phyloP scores from a whole-genome alignment of 768 basidiomycete genomes.

The Boletus pseudo-olivaceus region DNA sequence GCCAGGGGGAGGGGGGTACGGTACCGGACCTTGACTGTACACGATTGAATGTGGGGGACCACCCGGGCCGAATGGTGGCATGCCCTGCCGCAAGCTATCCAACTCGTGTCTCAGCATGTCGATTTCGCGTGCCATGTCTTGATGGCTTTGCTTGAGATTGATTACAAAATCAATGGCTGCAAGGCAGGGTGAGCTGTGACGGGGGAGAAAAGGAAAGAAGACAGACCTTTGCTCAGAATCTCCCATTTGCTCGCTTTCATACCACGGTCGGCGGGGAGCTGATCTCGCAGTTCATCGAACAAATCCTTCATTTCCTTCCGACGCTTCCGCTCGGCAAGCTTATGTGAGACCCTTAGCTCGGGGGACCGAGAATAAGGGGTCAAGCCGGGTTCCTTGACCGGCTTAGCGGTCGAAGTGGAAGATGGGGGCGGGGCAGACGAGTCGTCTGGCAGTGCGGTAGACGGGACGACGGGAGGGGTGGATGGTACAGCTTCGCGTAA shows the following conservation, averaged over 20 bases:
- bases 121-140: constrained; percentile 75
- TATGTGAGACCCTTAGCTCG: constrained; percentile 92
- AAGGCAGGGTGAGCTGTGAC: constrained; percentile 3
- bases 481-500: constrained; percentile 40
- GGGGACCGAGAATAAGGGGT: constrained; percentile 96
- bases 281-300: constrained; percentile 93
- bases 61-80: constrained; percentile 47
- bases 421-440: constrained; percentile 35
- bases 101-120: constrained; percentile 77
- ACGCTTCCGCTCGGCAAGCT: constrained; percentile 93
- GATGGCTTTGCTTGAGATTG: constrained; percentile 71
- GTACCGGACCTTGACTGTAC: constrained; percentile 49
- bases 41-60: constrained; percentile 47
- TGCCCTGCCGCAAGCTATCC: constrained; percentile 57
- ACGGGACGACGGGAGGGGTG: constrained; percentile 35
- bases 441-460: constrained; percentile 42
- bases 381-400: constrained; percentile 44
- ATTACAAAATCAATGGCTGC: constrained; percentile 86
- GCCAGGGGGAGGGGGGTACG: constrained; percentile 45
- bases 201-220: neutral
- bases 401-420: constrained; percentile 34
- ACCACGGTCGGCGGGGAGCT: constrained; percentile 85
- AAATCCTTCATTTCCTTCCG: constrained; percentile 99
- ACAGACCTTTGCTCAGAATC: constrained; percentile 89
- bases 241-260: constrained; percentile 99